Base-by-base conservation (phyloP, 345 rosid genomes). In the Anacardium occidentale region DNA sequence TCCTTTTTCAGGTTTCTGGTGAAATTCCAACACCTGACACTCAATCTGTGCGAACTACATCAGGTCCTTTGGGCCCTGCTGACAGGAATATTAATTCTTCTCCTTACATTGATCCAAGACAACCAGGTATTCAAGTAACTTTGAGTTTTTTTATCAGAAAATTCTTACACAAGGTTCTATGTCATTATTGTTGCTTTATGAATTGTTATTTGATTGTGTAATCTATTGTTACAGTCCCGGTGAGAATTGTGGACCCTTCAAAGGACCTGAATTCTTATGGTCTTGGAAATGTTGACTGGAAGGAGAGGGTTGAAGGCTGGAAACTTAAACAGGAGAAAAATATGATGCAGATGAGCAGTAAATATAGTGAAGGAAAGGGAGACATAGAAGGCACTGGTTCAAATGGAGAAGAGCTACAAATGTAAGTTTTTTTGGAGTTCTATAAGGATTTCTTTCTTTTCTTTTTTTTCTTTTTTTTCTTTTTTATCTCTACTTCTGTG, bases 221-320 rank as follows among this genome's bases (percentile, higher is more conserved):
- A 0, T 71, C 68, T 59, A 62, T 61, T 60, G 45, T 74, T 75
- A 74, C 88, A 96, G 99, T 96, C 72, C 99, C 90, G 55, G 99
- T 96, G 69, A 88, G 99, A 75, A 96, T 91, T 72, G 97, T 96
- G 83, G 99, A 96, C 78, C 99, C 99, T 10, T 87, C 99, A 6
- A 96, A 91, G 77, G 99, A 93, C 89, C 85, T 93, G 86, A 91
- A 96, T 83, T 87, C 98, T 69, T 96, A 96, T 81, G 99, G 98
- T 79, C 97, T 96, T 74, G 93, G 93, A 61, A 91, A 87, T 83
- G 90, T 96, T 72, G 98, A 96, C 85, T 96, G 99, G 99, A 96
- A 96, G 85, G 99, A 93, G 80, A 90, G 98, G 77, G 94, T 96
- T 72, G 98, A 96, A 79, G 94, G 98, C 67, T 96, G 99, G 98